Evolutionary conservation across 257 asterid genomes (phyloP).

Genomic region (Solanum lycopersicoides): DNA sequence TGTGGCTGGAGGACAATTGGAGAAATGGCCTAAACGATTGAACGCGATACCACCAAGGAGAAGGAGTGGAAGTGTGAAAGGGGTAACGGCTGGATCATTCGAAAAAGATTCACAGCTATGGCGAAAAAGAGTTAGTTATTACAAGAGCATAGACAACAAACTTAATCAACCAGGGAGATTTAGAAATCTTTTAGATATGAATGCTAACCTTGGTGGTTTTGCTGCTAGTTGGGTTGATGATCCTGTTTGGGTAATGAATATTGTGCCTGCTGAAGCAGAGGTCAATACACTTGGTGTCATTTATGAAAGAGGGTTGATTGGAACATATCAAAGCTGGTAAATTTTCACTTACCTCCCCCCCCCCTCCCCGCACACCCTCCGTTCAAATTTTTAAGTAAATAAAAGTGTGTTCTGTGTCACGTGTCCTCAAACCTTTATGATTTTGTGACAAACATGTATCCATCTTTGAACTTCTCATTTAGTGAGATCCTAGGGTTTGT

Average conservation of each 20-base stretch:
- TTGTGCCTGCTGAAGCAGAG: constrained; percentile 12
- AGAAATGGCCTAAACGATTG: constrained; percentile 62
- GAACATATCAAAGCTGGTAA: constrained; percentile 19
- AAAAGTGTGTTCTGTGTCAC: background rate
- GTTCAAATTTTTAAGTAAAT: background rate
- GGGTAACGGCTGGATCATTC: constrained; percentile 30
- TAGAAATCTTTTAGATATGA: constrained; percentile 18
- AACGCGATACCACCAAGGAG: constrained; percentile 59
- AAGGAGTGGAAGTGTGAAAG: constrained; percentile 36
- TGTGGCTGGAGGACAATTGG: constrained; percentile 52
- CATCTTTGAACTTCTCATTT: background rate
- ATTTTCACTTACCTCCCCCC: background rate
- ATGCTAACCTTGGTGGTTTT: constrained; percentile 22
- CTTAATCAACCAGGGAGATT: constrained; percentile 24
- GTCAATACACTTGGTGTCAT: constrained; percentile 15
- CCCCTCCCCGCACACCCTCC: background rate
- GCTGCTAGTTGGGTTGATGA: constrained; percentile 12
- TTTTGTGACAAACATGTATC: background rate
- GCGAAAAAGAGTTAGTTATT: constrained; percentile 57
- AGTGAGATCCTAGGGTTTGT: background rate
- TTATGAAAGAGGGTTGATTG: constrained; percentile 20
- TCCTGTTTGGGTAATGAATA: constrained; percentile 26
- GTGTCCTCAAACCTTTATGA: background rate
- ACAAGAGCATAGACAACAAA: constrained; percentile 48
- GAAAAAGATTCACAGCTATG: constrained; percentile 42